Evolutionary conservation across 1,139 yeast species (phyloP).

Genomic region (Taphrina flavorubra): DNA sequence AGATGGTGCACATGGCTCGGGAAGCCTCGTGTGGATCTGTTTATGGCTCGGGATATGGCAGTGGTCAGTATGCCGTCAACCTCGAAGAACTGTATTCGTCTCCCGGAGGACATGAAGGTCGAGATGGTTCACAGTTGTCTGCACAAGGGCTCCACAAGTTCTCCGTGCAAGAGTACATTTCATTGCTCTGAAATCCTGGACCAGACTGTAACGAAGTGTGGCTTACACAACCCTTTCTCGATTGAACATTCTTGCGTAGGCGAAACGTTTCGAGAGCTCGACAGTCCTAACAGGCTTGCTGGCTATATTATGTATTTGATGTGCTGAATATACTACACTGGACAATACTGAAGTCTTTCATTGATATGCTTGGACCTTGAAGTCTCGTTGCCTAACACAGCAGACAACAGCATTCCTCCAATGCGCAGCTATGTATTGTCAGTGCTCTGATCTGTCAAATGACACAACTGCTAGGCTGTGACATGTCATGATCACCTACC

Average conservation of each 20-base stretch:
- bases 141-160: conserved; percentile 33
- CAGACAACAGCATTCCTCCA: conserved; percentile 19
- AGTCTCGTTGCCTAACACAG: not conserved
- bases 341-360: not conserved
- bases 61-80: conserved; percentile 35
- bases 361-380: not conserved
- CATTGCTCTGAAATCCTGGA: conserved; percentile 7
- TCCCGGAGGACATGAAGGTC: not conserved
- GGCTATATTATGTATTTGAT: not conserved
- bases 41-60: conserved; percentile 33
- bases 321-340: no score
- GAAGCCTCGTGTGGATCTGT: conserved; percentile 10
- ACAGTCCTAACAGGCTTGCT: not conserved
- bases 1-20: conserved; percentile 15
- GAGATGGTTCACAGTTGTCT: conserved; percentile 10
- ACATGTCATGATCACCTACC: not conserved
- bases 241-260: not conserved
- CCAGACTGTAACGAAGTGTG: no score
- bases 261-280: not conserved
- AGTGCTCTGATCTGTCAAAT: not conserved
- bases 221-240: no score
- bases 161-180: conserved; percentile 33
- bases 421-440: conserved; percentile 10
- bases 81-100: conserved; percentile 27
- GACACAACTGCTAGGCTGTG: not conserved